Evolutionary conservation across 2,329 filamentous ascomycete genomes (phyloP), one percentile per base, ranked within the genome.

Genomic region (Cladosporium oxysporum): DNA sequence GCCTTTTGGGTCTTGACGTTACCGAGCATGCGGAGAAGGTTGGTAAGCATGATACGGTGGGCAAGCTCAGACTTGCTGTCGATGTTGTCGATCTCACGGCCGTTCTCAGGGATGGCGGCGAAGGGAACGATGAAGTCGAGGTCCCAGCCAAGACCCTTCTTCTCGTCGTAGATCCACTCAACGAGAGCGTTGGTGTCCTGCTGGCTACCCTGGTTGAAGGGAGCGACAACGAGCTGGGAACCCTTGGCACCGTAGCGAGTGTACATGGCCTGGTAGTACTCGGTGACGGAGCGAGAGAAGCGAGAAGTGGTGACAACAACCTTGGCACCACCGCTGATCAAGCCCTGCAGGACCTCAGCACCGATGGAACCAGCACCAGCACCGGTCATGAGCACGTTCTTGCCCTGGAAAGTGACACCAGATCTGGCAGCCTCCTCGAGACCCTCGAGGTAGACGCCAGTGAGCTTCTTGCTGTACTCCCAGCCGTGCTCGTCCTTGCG

Each of bases 391-490:
- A 99, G 87, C 58, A 91, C 94, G 76, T 98, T 92, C 85, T 97
- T 98, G 81, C 91, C 92, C 77, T 93, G 87, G 84, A 96, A 99
- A 57, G 89, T 95, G 67, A 99, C 89, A 78, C 95, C 95, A 65
- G 88, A 85, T 74, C 89, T 91, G 70, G 95, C 95, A 70, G 93
- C 93, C 69, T 93, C 87, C 82, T 97, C 93, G 35, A 99, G 82
- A 69, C 92, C 93, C 77, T 97, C 92, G 37, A 99, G 87, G 78
- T 99, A 99, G 72, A 93, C 81, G 66, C 92, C 91, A 28, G 95
- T 98, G 66, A 99, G 87, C 83, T 96, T 97, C 87, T 98, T 99
- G 88, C 92, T 98, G 84, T 98, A 99, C 76, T 98, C 93, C 95
- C 95, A 99, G 68, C 94, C 94, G 75, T 97, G 91, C 68, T 93